Evolutionary conservation across 2,329 filamentous ascomycete species (phyloP), one percentile per base, ranked within the genome.

Genomic region (Drechslera avenae): DNA sequence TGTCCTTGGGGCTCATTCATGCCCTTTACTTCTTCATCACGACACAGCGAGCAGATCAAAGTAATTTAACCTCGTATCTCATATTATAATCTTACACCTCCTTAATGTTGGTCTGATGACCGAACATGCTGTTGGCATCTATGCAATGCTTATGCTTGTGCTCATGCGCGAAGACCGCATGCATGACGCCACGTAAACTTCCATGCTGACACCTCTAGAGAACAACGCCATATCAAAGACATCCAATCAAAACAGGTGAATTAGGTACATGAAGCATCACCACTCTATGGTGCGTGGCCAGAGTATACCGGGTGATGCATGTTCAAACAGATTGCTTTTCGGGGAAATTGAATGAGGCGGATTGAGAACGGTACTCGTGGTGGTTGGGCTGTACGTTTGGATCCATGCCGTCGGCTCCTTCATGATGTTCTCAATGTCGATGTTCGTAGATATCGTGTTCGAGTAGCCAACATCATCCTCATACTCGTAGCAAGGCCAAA

Each of bases 391-490:
- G 26, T 28, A 28, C 7, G 4, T 28, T 13, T 9, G 26, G 26
- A 10, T 28, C 10, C 10, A 13, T 28, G 26, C 1, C 9, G 16
- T 28, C 16, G 19, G 2, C 12, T 37, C 23, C n/a, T 31, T 26
- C 32, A 21, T 28, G 26, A 46, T 37, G 16, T 28, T 35, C 19
- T 28, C 13, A 33, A 19, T 35, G 37, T 28, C 14, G 28, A 47
- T 47, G 37, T 26, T 32, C 21, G 21, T 28, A 40, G 51, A 33
- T 50, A 50, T 39, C 37, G 33, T 35, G 31, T 42, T 17, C 40
- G 42, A 43, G 42, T 35, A 30, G 17, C 33, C 37, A 54, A 50
- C 46, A 50, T 43, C 14, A n/a, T 45, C 21, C 39, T 21, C 8
- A 21, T 16, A 40, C 6, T 17, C 19, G 31, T 19, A 41, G 13